Evolutionary conservation across 1,284 basidiomycete species (phyloP), one percentile per base, ranked within the genome.

Genomic region (Heterobasidion occidentale): DNA sequence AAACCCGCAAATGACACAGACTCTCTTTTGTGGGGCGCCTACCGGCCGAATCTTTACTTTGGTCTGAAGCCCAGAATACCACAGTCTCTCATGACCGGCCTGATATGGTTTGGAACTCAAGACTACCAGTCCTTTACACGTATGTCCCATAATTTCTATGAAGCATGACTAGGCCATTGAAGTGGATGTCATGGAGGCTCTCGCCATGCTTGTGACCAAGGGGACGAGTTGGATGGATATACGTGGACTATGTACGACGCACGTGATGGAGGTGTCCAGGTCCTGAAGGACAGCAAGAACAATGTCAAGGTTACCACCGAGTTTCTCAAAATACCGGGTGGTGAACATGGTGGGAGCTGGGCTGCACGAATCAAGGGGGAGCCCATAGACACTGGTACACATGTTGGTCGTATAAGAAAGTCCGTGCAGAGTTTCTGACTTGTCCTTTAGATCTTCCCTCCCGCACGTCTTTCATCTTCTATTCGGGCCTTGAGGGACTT

Each of bases 41-140:
- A 95, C 68, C 78, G 94, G 45, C 92, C 94, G 1, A 92, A 93
- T 65, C 78, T 97, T 35, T 98, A 97, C 74, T 96, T 98, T 71
- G 94, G 94, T 35, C 74, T 98, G 54, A 77, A 92, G 49, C 90
- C 94, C 19, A 81, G 86, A 48, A 73, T 92, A 58, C 91, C 94
- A 1, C 83, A 92, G 63, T 93, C 92, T 12, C 78, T 97, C 34
- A 82, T 95, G 84, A 91, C 90, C 3, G 95, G 94, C 42, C 79
- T 98, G 46, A 83, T 95, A 70, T 98, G 94, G 94, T 91, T 90
- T 69, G 90, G 92, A 27, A 85, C 88, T 5, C 84, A 90, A 50
- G 81, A 94, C 69, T 94, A 83, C 67, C 75, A 84, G 65, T 85
- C 88, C 34, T 75, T 90, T 57, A 70, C 72, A 57, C 78, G 88